Percentiles rank a stretch among this genome's conserved stretches.
Evolutionary conservation across 768 basidiomycete species (phyloP).

Genomic region (Russula sp.): DNA sequence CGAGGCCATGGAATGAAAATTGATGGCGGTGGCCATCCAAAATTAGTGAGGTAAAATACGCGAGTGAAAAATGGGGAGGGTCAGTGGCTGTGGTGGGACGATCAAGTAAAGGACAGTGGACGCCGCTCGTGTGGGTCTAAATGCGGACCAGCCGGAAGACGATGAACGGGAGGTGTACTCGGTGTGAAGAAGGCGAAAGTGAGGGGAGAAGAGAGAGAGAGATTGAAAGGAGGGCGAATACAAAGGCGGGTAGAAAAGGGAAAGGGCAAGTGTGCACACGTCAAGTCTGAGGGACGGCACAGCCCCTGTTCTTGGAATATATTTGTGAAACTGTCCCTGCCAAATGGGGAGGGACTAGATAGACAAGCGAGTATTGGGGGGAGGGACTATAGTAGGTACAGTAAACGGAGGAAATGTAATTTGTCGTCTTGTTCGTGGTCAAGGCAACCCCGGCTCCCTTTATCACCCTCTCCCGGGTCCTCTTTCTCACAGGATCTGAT

Average conservation of each 20-base stretch:
- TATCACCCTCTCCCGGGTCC: conserved; percentile 21
- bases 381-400: conserved; percentile 19
- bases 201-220: conserved; percentile 25
- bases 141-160: conserved; percentile 60
- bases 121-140: conserved; percentile 24
- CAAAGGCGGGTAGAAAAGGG: conserved; percentile 20
- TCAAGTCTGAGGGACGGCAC: conserved; percentile 17
- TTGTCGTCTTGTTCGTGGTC: conserved; percentile 46
- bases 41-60: conserved; percentile 28
- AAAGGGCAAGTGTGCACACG: conserved; percentile 23
- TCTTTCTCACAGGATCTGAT: conserved; percentile 23
- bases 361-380: conserved; percentile 18
- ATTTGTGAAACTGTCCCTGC: conserved; percentile 22
- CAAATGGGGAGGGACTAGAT: conserved; percentile 25
- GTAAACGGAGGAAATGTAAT: conserved; percentile 18
- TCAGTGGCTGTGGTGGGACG: conserved; percentile 23
- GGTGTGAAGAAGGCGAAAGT: conserved; percentile 12
- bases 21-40: conserved; percentile 32
- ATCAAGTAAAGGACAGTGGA: conserved; percentile 29
- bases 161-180: conserved; percentile 25
- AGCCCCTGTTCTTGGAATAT: conserved; percentile 29
- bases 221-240: conserved; percentile 18
- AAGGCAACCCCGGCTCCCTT: conserved; percentile 44
- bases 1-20: conserved; percentile 47
- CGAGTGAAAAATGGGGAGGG: conserved; percentile 19